A percentile compares a stretch with the other conserved stretches of the same genome.
Evolutionary conservation across 1,139 yeast genomes (phyloP).

Genomic region (Zygoascus sp.): DNA sequence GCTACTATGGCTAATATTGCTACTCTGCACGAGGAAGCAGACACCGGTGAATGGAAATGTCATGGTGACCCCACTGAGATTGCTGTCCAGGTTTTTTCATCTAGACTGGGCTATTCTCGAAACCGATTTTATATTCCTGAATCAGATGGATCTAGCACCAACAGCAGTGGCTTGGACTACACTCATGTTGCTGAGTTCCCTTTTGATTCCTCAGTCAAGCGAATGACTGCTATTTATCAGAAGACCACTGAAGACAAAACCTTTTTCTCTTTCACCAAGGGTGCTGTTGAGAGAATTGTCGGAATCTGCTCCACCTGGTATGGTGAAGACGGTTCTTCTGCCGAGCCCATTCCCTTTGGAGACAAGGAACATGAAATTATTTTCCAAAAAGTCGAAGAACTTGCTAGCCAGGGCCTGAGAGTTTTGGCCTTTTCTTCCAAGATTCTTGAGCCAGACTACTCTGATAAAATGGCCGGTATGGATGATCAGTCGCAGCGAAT

Average conservation of each 20-base stretch:
- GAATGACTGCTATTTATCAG: slow-evolving; percentile 63
- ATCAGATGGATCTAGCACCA: background rate
- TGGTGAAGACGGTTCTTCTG: slow-evolving; percentile 30
- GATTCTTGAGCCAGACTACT: slow-evolving; percentile 11
- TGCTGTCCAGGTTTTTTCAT: slow-evolving; percentile 70
- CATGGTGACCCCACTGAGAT: slow-evolving; percentile 85
- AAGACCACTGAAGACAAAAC: slow-evolving; percentile 21
- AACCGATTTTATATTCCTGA: slow-evolving; percentile 3
- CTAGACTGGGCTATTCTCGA: slow-evolving; percentile 44
- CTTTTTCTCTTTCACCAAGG: slow-evolving; percentile 56
- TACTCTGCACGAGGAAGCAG: slow-evolving; percentile 44
- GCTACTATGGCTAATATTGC: slow-evolving; percentile 77
- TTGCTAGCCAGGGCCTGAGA: slow-evolving; percentile 67
- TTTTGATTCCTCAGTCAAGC: slow-evolving; percentile 70
- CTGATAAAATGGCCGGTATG: slow-evolving; percentile 4
- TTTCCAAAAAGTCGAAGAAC: slow-evolving; percentile 55
- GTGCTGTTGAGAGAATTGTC: slow-evolving; percentile 73
- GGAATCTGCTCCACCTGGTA: slow-evolving; percentile 56
- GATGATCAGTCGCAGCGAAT: slow-evolving; percentile 35
- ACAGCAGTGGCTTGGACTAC: slow-evolving; percentile 22
- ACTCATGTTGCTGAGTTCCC: slow-evolving; percentile 63
- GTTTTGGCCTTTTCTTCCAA: slow-evolving; percentile 63
- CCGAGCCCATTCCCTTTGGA: slow-evolving; percentile 12
- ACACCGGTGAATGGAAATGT: slow-evolving; percentile 56
- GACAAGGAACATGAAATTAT: slow-evolving; percentile 42